These are phyloP conservation scores for Chamaecrista fasciculata DNA, from an alignment of 306 rosid species.

Conservation along the genomic window DNA sequence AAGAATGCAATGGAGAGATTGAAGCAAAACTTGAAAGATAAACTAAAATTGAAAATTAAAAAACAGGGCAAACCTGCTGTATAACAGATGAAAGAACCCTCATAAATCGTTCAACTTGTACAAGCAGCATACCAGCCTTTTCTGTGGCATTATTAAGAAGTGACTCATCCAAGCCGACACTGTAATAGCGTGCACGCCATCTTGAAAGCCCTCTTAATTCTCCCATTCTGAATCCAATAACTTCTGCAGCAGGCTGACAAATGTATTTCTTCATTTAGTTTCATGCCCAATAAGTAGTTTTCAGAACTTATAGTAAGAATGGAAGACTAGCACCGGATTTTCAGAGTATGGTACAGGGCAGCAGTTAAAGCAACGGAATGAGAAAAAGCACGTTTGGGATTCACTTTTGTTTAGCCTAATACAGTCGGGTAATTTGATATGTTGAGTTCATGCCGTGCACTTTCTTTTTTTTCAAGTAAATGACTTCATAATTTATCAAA, in stretches of 20 bases:
- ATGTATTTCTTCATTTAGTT: slow-evolving; percentile 33
- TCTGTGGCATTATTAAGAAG: slow-evolving; percentile 75
- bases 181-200: slow-evolving; percentile 82
- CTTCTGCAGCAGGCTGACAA: slow-evolving; percentile 90
- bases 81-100: slow-evolving; percentile 88
- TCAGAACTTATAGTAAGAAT: slow-evolving; percentile 17
- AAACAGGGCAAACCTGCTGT: slow-evolving; percentile 71
- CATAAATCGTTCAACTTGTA: slow-evolving; percentile 91
- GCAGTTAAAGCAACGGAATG: background rate
- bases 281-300: slow-evolving; percentile 11
- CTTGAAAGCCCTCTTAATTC: slow-evolving; percentile 92
- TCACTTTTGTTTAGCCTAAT: background rate
- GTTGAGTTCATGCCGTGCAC: background rate
- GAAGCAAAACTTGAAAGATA: slow-evolving; percentile 22
- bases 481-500: background rate
- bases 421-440: background rate
- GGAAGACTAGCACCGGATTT: background rate
- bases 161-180: slow-evolving; percentile 82
- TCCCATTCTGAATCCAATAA: slow-evolving; percentile 91
- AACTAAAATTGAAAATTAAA: slow-evolving; percentile 1
- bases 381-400: background rate
- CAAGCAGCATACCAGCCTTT: slow-evolving; percentile 91
- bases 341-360: background rate
- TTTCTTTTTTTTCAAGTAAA: background rate
- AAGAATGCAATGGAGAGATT: slow-evolving; percentile 17